Evolutionary conservation across 192 early-diverging fungal genomes (phyloP), one percentile per base, ranked within the genome.

Genomic region (Rhizophlyctis rosea): DNA sequence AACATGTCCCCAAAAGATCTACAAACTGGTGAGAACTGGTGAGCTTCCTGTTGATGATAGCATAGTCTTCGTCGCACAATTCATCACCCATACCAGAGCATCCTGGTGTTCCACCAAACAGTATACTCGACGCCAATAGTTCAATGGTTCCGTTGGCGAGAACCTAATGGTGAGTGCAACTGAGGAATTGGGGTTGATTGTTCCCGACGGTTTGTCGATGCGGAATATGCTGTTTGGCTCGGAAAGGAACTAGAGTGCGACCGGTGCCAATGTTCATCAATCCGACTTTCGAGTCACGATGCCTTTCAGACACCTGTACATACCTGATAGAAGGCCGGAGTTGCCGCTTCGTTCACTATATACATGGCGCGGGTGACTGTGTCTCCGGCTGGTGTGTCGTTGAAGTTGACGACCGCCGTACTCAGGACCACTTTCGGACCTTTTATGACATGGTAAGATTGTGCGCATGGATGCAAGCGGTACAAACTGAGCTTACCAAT

Each of bases 31-130:
- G 14, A 64, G 27, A 63, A 5, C 21, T 36, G 31, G n/a, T n/a
- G n/a, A n/a, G n/a, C n/a, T n/a, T n/a, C n/a, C n/a, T n/a, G n/a
- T n/a, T n/a, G n/a, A n/a, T n/a, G n/a, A n/a, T n/a, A n/a, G n/a
- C n/a, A n/a, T n/a, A n/a, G n/a, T n/a, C n/a, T n/a, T n/a, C n/a
- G n/a, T n/a, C n/a, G n/a, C n/a, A n/a, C n/a, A n/a, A n/a, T n/a
- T n/a, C n/a, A n/a, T n/a, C n/a, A n/a, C n/a, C n/a, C 54, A 3
- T 32, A 81, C 79, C 52, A 82, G 57, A 4, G 53, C 71, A 74
- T 84, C 80, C 32, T 81, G 75, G 59, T 84, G 61, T 52, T 84
- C 82, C 1, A 84, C 72, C 13, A 84, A 52, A 55, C 82, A 84
- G 53, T 82, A 84, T 0, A 84, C 72, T 4, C 82, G 61, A 18